Percentiles rank a stretch among this genome's conserved stretches.
Evolutionary conservation across 495 filamentous ascomycete species (phyloP).

Genomic region (Aspergillus sclerotiicarbonarius): DNA sequence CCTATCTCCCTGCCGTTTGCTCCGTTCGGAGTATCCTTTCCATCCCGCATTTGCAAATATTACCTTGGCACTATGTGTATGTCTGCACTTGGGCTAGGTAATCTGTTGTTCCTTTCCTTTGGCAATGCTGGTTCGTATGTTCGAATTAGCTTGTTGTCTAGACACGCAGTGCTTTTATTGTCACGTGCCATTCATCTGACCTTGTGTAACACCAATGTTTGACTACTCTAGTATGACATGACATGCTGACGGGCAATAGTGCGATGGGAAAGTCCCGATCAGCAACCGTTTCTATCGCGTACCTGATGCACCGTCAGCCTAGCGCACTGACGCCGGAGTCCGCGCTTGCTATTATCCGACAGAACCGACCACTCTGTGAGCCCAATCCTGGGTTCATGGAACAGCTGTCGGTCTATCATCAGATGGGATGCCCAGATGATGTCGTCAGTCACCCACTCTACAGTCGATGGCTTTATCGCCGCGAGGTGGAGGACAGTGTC

Average conservation of each 20-base stretch:
- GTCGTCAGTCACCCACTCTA: conserved; percentile 70
- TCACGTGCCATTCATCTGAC: background rate
- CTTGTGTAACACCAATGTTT: background rate
- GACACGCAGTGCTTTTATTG: background rate
- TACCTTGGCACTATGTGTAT: background rate
- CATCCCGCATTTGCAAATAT: background rate
- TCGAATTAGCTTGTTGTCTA: too few species aligned
- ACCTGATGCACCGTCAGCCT: conserved; percentile 66
- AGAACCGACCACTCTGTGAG: conserved; percentile 69
- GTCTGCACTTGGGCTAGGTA: background rate
- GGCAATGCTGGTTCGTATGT: too few species aligned
- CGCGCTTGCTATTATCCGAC: conserved; percentile 60
- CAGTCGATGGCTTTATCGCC: conserved; percentile 83
- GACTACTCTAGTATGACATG: background rate
- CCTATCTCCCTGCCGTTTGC: background rate
- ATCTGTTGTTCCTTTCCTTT: background rate
- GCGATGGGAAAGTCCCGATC: conserved; percentile 96
- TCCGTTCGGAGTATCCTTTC: background rate
- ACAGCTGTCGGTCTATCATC: conserved; percentile 81
- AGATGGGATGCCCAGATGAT: conserved; percentile 73
- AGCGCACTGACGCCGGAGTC: conserved; percentile 52
- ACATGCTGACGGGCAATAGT: conserved; percentile 49
- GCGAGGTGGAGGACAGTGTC: conserved; percentile 71
- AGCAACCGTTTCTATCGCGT: conserved; percentile 78
- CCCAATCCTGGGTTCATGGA: conserved; percentile 88